A percentile compares a stretch with the other conserved stretches of the same genome.
These are phyloP conservation scores for Sutorius australiensis DNA, from an alignment of 768 basidiomycete genomes.

Conservation along the genomic window DNA sequence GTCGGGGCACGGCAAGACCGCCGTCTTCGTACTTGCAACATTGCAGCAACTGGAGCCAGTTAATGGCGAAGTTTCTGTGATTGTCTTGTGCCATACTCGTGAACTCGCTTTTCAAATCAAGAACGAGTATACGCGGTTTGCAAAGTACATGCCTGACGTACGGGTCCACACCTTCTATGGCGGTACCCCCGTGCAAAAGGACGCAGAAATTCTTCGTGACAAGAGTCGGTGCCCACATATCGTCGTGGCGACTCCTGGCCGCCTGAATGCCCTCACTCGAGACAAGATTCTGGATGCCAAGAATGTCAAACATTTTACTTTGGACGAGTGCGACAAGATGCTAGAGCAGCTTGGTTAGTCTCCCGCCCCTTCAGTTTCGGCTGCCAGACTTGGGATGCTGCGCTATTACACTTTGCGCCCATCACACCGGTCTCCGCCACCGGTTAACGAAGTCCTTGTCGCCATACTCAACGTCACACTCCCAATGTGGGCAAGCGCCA, in stretches of 20 bases:
- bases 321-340: slow-evolving; percentile 99
- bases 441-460: slow-evolving; percentile 36
- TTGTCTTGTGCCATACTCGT: slow-evolving; percentile 98
- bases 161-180: slow-evolving; percentile 98
- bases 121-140: slow-evolving; percentile 99
- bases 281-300: slow-evolving; percentile 95
- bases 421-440: slow-evolving; percentile 32
- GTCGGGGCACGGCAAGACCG: slow-evolving; percentile 98
- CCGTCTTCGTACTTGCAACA: slow-evolving; percentile 96
- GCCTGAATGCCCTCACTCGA: slow-evolving; percentile 90
- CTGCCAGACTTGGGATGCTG: slow-evolving; percentile 40
- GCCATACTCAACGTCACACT: slow-evolving; percentile 35
- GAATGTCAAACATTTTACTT: slow-evolving; percentile 97
- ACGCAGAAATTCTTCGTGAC: slow-evolving; percentile 90
- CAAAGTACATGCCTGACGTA: slow-evolving; percentile 99
- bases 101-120: slow-evolving; percentile 99
- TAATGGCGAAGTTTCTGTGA: slow-evolving; percentile 94
- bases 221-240: slow-evolving; percentile 98
- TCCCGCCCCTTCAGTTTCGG: slow-evolving; percentile 60
- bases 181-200: slow-evolving; percentile 91
- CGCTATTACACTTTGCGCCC: slow-evolving; percentile 50
- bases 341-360: slow-evolving; percentile 99
- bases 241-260: slow-evolving; percentile 96
- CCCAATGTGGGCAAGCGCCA: slow-evolving; percentile 38
- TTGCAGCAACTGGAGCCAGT: slow-evolving; percentile 98